Base-by-base conservation (phyloP, 371 early-diverging fungal genomes). In the Rhizopus arrhizus region DNA sequence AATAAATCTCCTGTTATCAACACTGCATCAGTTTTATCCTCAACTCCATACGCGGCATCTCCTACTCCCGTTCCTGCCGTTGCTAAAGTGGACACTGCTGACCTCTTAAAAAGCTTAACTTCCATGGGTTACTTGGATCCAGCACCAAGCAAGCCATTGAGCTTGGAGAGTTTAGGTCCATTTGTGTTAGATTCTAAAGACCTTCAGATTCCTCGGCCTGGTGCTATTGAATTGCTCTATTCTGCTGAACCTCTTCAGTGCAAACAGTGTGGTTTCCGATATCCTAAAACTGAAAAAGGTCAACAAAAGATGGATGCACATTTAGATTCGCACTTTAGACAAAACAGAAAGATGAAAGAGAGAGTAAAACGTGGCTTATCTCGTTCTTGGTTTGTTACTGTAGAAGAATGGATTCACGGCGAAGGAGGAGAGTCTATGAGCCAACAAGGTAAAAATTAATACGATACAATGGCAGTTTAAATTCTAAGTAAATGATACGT, bases 251-350 rank as follows among this genome's bases (percentile, higher is more conserved):
- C 89, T 4, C 68, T 88, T 35, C 93, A 92, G 70, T 97, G 97
- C 78, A 87, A 87, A 54, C 95, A 95, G 73, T 97, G 97, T 70
- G 97, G 94, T 3, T 84, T 87, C 66, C 87, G 97, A 33, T 93
- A 86, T 61, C 80, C 84, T 9, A 82, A 85, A 52, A 81, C 83
- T 5, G 84, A 78, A 8, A 86, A 85, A 35, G 92, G 93, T 6
- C 81, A 88, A 65, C 74, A 73, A 42, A 86, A 86, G 65, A 89
- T 93, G 87, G 86, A 85, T 63, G 82, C 85, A 32, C 97, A 97
- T 74, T 65, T 97, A 56, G 96, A 97, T 62, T 91, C 93, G 81
- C 97, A 97, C 71, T 97, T 95, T 72, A 84, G 95, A 53, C 93
- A 91, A 72, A 95, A 95, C 68, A 78, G 91, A 53, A 82, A 92